These are phyloP conservation scores for Thermomyces lanuginosus DNA, from an alignment of 2,329 filamentous ascomycete genomes.

Conservation along the genomic window DNA sequence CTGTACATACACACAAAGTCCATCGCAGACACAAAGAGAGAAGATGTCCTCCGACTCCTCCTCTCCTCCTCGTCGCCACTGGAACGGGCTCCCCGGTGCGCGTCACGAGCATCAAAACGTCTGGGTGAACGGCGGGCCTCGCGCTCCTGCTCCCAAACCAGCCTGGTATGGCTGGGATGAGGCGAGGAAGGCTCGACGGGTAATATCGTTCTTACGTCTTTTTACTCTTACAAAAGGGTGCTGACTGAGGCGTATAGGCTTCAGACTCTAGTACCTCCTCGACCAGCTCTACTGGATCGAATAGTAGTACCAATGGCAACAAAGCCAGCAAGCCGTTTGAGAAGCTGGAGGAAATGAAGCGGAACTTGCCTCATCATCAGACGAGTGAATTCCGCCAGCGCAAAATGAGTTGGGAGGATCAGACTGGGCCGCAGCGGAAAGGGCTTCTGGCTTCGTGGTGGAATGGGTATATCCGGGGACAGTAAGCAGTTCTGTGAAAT, in stretches of 20 bases:
- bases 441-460: constrained; percentile 27
- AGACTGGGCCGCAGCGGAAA: constrained; percentile 14
- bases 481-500: no score
- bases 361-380: no score
- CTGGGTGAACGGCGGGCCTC: constrained; percentile 19
- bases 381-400: no score
- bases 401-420: constrained; percentile 32
- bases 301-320: neutral
- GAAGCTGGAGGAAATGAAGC: constrained; percentile 5
- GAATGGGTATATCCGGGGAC: constrained; percentile 23
- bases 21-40: no score
- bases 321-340: constrained; percentile 3
- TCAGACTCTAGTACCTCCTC: constrained; percentile 12
- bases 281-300: constrained; percentile 8
- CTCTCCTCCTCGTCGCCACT: constrained; percentile 16
- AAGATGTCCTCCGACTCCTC: constrained; percentile 10
- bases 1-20: neutral
- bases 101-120: constrained; percentile 22
- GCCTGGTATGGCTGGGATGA: constrained; percentile 10
- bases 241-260: neutral
- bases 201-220: constrained; percentile 7
- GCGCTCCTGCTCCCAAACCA: constrained; percentile 10
- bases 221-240: neutral
- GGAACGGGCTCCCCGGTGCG: constrained; percentile 19
- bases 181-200: constrained; percentile 11